Percentiles rank a stretch among this genome's conserved stretches.
Conservation (phyloP, 352 stramenopile species). For the Globisporangium paroecandrum region DNA sequence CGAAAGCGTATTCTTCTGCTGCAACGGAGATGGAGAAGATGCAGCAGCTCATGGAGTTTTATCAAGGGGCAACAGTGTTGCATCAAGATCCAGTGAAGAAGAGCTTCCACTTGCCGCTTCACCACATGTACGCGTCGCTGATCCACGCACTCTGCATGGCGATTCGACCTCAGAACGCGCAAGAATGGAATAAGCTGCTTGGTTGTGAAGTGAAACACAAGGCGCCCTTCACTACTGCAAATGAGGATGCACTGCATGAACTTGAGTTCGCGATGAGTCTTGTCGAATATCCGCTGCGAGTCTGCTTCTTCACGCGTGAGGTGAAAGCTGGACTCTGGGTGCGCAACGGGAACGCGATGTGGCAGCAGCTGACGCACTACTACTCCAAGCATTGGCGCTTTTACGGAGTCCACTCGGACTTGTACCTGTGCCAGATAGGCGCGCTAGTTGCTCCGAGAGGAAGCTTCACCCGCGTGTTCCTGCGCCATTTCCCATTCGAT, state of each 20-base stretch:
- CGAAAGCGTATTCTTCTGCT: conserved; percentile 7
- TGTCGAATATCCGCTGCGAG: conserved; percentile 50
- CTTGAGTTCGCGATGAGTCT: conserved; percentile 45
- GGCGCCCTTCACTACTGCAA: not conserved
- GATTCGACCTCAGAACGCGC: conserved; percentile 30
- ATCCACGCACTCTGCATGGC: conserved; percentile 49
- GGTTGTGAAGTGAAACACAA: conserved; percentile 15
- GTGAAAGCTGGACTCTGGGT: conserved; percentile 79
- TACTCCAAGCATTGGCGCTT: conserved; percentile 81
- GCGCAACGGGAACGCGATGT: conserved; percentile 76
- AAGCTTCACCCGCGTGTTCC: conserved; percentile 52
- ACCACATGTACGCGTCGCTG: conserved; percentile 71
- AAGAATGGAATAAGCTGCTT: conserved; percentile 51
- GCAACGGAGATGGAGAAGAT: conserved; percentile 20
- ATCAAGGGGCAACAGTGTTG: conserved; percentile 30
- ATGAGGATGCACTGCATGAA: conserved; percentile 14
- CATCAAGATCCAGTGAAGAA: conserved; percentile 34
- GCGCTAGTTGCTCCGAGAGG: conserved; percentile 48
- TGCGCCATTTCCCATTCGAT: conserved; percentile 47
- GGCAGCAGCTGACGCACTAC: conserved; percentile 78
- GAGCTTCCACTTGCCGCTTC: conserved; percentile 73
- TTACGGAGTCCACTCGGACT: conserved; percentile 66
- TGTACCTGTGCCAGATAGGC: conserved; percentile 65
- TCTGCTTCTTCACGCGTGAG: conserved; percentile 60
- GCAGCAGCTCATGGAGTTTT: conserved; percentile 31